Conservation (phyloP, 495 filamentous ascomycete genomes). For the Penicillium canariense region DNA sequence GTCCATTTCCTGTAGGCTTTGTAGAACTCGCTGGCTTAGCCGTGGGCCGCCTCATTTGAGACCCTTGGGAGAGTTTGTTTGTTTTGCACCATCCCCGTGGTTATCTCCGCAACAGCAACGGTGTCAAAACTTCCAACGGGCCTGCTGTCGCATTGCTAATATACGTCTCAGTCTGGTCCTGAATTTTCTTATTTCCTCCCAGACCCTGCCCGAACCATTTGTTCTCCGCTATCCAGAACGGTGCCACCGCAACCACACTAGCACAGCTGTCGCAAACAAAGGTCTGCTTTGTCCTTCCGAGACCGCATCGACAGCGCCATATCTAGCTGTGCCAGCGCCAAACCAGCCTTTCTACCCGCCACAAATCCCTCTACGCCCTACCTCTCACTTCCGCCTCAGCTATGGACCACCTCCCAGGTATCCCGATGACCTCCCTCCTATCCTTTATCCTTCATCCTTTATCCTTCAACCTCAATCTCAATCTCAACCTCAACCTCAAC, state of each 20-base stretch:
- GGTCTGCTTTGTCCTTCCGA: not conserved
- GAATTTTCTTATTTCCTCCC: not conserved
- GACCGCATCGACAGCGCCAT: too few species aligned
- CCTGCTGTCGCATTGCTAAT: too few species aligned
- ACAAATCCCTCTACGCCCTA: not conserved
- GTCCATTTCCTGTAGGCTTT: not conserved
- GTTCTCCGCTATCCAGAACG: not conserved
- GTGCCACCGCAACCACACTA: not conserved
- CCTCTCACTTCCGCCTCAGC: not conserved
- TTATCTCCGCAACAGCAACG: slow-evolving; percentile 6
- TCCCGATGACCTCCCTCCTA: not conserved
- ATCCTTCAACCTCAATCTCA: not conserved
- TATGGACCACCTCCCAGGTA: slow-evolving; percentile 31
- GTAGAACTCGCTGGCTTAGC: not conserved
- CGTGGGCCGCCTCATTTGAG: not conserved
- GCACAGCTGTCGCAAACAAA: slow-evolving; percentile 2
- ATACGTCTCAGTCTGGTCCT: too few species aligned
- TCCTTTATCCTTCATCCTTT: not conserved
- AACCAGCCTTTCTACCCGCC: not conserved
- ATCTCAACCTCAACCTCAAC: not conserved
- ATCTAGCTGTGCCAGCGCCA: not conserved
- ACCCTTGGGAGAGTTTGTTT: slow-evolving; percentile 16
- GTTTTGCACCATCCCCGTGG: slow-evolving; percentile 16
- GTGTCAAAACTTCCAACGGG: not conserved
- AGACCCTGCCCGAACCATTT: not conserved